Conservation (phyloP, 352 stramenopile species). For the Phytophthora meadii region DNA sequence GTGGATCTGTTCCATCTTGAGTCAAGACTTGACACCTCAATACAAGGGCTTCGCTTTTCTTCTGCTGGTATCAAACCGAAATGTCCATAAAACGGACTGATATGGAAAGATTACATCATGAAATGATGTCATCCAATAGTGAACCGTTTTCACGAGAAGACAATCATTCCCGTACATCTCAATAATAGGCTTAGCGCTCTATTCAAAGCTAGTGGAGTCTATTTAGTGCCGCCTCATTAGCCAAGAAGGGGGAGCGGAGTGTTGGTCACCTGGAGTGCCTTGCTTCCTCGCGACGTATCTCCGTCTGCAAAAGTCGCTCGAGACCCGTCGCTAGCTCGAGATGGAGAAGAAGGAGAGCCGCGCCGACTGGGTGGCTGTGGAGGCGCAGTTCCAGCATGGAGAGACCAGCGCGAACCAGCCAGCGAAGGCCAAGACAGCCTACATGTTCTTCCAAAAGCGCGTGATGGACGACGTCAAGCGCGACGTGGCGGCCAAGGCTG, state of each 20-base stretch:
- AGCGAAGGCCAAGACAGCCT: conserved; percentile 77
- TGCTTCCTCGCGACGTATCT: neutral
- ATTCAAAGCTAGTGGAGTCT: neutral
- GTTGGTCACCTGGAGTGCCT: neutral
- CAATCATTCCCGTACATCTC: neutral
- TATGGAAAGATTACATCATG: neutral
- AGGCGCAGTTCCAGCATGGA: conserved; percentile 74
- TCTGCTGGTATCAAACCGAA: conserved; percentile 2
- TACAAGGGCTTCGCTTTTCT: conserved; percentile 20
- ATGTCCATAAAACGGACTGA: conserved; percentile 11
- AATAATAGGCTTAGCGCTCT: conserved; percentile 1
- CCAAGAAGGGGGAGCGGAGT: neutral
- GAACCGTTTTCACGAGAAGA: no score
- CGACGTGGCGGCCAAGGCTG: conserved; percentile 52
- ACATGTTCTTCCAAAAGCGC: conserved; percentile 82
- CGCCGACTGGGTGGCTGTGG: conserved; percentile 79
- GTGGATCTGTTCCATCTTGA: conserved; percentile 16
- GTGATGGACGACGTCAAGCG: conserved; percentile 71
- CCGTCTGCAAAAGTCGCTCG: neutral
- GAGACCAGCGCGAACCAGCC: conserved; percentile 44
- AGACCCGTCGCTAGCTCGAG: neutral
- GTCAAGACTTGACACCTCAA: no score
- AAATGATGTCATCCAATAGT: neutral
- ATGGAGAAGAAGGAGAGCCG: conserved; percentile 75
- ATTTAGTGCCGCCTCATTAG: conserved; percentile 2